phyloP scores from a whole-genome alignment of 176 grass and related monocot genomes.

The Bromus sterilis region DNA sequence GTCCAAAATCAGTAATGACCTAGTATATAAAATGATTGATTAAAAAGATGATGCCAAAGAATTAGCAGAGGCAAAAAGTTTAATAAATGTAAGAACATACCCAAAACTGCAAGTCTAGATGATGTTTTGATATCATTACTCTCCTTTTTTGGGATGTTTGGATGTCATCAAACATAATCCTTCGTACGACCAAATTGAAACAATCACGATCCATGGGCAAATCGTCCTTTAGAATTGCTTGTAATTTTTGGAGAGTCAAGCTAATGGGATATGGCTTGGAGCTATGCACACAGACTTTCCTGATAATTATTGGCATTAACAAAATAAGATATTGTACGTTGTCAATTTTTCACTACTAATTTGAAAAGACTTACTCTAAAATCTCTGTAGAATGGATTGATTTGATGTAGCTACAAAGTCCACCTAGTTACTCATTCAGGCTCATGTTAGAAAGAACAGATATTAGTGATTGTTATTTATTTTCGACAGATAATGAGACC shows the following conservation, averaged over 20 bases:
- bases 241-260: neutral
- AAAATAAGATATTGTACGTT: neutral
- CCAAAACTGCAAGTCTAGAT: neutral
- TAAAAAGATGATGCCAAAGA: neutral
- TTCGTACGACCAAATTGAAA: neutral
- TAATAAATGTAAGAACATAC: neutral
- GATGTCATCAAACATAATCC: neutral
- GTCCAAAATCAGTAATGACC: neutral
- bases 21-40: neutral
- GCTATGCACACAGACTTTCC: neutral
- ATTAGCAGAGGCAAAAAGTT: too few relatives aligned
- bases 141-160: neutral
- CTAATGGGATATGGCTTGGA: neutral
- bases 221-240: neutral
- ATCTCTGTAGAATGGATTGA: neutral
- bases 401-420: neutral
- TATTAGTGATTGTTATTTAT: neutral
- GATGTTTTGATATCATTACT: neutral
- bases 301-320: neutral
- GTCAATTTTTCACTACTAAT: neutral
- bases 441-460: neutral
- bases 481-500: neutral
- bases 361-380: neutral
- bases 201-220: neutral
- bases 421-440: neutral